Base-by-base conservation (phyloP, 352 stramenopile species). In the Globisporangium cederbergense region DNA sequence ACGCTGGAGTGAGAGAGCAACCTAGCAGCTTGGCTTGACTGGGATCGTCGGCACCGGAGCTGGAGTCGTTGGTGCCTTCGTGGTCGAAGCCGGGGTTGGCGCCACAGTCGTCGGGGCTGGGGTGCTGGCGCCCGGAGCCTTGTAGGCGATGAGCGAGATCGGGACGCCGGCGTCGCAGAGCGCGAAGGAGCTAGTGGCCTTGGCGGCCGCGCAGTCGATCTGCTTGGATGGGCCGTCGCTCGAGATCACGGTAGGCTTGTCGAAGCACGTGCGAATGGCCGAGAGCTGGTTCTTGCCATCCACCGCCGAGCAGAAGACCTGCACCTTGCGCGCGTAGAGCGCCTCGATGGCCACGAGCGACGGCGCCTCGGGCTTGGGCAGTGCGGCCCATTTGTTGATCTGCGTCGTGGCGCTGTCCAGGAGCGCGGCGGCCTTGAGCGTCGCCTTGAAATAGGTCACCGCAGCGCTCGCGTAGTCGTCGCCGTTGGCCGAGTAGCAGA, bases 401-500 rank as follows among this genome's bases (percentile, higher is more conserved):
- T 69, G 64, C 38, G 30, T 38, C 18, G 64, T 69, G 14, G 56
- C 64, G 9, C 13, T 38, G 30, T 61, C 54, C 43, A 65, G 34
- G 13, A 43, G 60, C 7, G 38, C 40, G 10, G 64, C 64, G 3
- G 64, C 50, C 34, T 64, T 69, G 36, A 69, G 36, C 40, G 64
- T 65, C 25, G 64, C 64, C 22, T 61, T 36, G 58, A 69, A 69
- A 57, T 69, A 69, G 6, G 64, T 57, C 8, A 65, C 64, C 2
- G 64, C 64, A 1, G 64, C 64, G 5, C n/a, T 32, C 47, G 65
- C 64, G 22, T 46, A 69, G 58, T 69, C 50, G 18, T 22, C 42
- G 18, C 64, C 64, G n/a, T 61, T 34, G 13, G 85, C 81, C 28
- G 74, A 75, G 68, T 88, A 95, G 79, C 86, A 95, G 43, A 92